A percentile compares a stretch with the other conserved stretches of the same genome.
phyloP scores from a whole-genome alignment of 306 rosid species.

The Cicer cuneatum region DNA sequence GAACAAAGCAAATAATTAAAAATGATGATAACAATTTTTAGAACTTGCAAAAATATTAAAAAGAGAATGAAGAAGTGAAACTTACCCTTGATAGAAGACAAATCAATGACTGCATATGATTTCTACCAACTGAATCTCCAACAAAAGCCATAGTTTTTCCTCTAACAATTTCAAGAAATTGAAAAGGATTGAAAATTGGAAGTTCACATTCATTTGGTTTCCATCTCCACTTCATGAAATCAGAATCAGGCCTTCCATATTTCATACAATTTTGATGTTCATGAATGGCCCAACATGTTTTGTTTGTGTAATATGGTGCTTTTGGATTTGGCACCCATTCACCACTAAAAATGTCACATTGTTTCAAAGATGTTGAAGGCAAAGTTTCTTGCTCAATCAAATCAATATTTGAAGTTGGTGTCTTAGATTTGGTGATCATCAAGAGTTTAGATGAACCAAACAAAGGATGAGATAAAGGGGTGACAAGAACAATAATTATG shows the following conservation, averaged over 20 bases:
- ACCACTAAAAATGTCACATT: conserved; percentile 77
- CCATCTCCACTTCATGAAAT: conserved; percentile 90
- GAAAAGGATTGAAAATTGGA: conserved; percentile 76
- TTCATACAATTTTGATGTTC: conserved; percentile 87
- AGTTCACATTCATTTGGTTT: conserved; percentile 78
- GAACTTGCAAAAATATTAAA: not conserved
- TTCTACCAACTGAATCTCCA: conserved; percentile 88
- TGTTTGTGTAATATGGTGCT: conserved; percentile 79
- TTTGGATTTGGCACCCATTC: conserved; percentile 80
- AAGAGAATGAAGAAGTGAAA: not conserved
- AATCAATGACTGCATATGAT: conserved; percentile 85
- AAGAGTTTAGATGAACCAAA: conserved; percentile 42
- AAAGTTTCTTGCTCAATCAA: conserved; percentile 29
- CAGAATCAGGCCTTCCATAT: conserved; percentile 83
- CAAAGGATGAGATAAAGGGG: conserved; percentile 61
- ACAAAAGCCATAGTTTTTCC: conserved; percentile 87
- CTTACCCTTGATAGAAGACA: conserved; percentile 66
- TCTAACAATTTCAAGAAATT: conserved; percentile 70
- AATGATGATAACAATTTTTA: not conserved
- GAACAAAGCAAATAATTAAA: not conserved
- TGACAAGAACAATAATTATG: conserved; percentile 48
- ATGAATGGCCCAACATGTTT: conserved; percentile 78
- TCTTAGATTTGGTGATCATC: conserved; percentile 22
- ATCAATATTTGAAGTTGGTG: conserved; percentile 4
- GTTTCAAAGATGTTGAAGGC: conserved; percentile 39